Evolutionary conservation across 129 eudicot species (phyloP).

Genomic region (Escallonia rubra): DNA sequence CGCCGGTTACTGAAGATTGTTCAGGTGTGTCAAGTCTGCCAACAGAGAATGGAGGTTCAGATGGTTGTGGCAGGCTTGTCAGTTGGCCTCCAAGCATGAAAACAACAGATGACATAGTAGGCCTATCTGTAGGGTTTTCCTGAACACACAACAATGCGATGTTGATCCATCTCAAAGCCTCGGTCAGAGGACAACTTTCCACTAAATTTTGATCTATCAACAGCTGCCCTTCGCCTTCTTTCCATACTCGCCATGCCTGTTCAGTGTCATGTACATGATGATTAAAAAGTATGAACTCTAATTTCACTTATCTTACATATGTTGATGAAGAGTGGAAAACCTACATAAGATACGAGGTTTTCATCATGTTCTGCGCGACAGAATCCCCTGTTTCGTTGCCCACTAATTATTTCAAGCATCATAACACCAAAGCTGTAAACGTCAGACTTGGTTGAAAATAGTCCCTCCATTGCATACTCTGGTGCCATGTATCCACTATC

Average conservation of each 20-base stretch:
- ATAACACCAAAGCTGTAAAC: slow-evolving; percentile 21
- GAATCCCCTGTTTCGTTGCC: slow-evolving; percentile 11
- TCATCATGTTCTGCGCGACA: slow-evolving; percentile 6
- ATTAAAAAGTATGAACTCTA: not conserved
- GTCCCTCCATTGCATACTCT: not conserved
- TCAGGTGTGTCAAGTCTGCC: not conserved
- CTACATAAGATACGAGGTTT: slow-evolving; percentile 16
- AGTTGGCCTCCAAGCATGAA: slow-evolving; percentile 5
- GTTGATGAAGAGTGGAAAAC: not conserved
- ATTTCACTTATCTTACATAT: not conserved
- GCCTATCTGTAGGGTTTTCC: slow-evolving; percentile 9
- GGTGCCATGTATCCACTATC: slow-evolving; percentile 1
- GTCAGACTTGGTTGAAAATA: slow-evolving; percentile 6
- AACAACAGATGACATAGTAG: slow-evolving; percentile 15
- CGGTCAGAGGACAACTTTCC: slow-evolving; percentile 7
- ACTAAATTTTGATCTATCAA: slow-evolving; percentile 17
- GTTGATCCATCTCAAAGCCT: slow-evolving; percentile 22
- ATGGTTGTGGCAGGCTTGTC: not conserved
- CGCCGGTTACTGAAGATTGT: slow-evolving; percentile 9
- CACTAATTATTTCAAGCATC: slow-evolving; percentile 18
- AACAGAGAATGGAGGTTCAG: not conserved
- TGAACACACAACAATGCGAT: slow-evolving; percentile 11
- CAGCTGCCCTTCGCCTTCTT: slow-evolving; percentile 12
- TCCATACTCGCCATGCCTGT: slow-evolving; percentile 35
- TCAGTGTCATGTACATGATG: not conserved